Conservation (phyloP, 768 basidiomycete species). For the Naganishia friedmannii region DNA sequence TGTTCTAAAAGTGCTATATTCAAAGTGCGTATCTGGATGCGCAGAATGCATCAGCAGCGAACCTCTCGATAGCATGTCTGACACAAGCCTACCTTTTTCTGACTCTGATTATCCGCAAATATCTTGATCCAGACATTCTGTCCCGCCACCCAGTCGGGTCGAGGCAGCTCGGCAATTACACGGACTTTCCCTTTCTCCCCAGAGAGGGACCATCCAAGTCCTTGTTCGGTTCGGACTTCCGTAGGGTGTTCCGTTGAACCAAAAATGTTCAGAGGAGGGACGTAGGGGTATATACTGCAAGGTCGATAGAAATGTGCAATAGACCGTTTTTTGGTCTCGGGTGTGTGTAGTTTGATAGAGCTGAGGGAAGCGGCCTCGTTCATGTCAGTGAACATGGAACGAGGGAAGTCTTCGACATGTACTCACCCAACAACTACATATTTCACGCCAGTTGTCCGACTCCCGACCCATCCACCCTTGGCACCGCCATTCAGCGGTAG, state of each 20-base stretch:
- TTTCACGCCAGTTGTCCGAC: slow-evolving; percentile 63
- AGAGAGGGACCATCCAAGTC: slow-evolving; percentile 57
- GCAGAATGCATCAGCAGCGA: background rate
- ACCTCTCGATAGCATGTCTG: slow-evolving; percentile 6
- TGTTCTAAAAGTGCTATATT: slow-evolving; percentile 66
- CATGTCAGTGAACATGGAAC: background rate
- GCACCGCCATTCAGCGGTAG: slow-evolving; percentile 61
- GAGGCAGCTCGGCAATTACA: slow-evolving; percentile 66
- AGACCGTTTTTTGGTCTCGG: slow-evolving; percentile 61
- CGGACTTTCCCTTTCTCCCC: slow-evolving; percentile 66
- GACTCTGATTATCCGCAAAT: slow-evolving; percentile 65
- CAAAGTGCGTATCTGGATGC: slow-evolving; percentile 54
- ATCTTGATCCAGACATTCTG: slow-evolving; percentile 70
- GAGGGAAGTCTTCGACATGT: background rate
- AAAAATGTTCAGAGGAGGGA: slow-evolving; percentile 64
- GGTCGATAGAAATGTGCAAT: slow-evolving; percentile 87
- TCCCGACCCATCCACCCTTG: slow-evolving; percentile 61
- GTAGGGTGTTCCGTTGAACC: slow-evolving; percentile 63
- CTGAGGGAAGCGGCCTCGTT: slow-evolving; percentile 50
- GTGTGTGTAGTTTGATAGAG: slow-evolving; percentile 71
- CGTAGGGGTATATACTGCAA: slow-evolving; percentile 73
- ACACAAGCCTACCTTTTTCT: slow-evolving; percentile 55
- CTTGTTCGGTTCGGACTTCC: slow-evolving; percentile 59
- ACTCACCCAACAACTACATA: slow-evolving; percentile 79
- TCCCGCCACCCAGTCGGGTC: slow-evolving; percentile 76